Base-by-base conservation (phyloP, 2,329 filamentous ascomycete species). In the Ophiostoma ulmi region DNA sequence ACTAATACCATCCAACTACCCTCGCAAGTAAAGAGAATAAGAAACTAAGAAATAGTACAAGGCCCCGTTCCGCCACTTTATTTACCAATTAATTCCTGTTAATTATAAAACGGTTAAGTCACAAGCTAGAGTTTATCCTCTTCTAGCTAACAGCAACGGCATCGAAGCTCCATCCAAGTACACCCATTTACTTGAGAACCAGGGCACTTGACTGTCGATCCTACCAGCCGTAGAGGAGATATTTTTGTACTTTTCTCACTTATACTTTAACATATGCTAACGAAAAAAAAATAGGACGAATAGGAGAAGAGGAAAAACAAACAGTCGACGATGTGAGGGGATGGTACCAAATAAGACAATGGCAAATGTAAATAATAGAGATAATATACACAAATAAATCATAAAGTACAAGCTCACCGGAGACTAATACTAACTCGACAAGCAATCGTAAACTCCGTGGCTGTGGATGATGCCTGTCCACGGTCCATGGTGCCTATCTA, bases 291-390 rank as follows among this genome's bases (percentile, higher is more conserved):
- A 58, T 48, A 10, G 11, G 20, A 26, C 52, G 52, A 58, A 58
- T 58, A 58, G 52, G 52, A 58, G 52, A 58, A 58, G 52, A 58
- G 52, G 52, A 31, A 31, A 31, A 31, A 58, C 52, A 58, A 58
- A 13, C 14, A 58, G 52, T 58, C 52, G 52, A 26, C 52, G 52
- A 58, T 58, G 52, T 26, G n/a, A 58, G n/a, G 52, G 48, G 52
- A n/a, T 26, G 22, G 13, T 58, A 58, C 31, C 52, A 58, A 13
- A 58, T 26, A 58, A 26, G 52, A 14, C 10, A 58, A 17, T 55
- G 20, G 20, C n/a, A 48, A 48, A 48, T 17, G 17, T 17, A 55
- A 10, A 55, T 22, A 58, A 26, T 58, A 58, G 5, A 5, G 11
- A 14, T 3, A n/a, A 55, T 58, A 22, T 22, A 58, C 20, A 7